Base-by-base conservation (phyloP, 768 basidiomycete genomes). In the Boletus sp. region DNA sequence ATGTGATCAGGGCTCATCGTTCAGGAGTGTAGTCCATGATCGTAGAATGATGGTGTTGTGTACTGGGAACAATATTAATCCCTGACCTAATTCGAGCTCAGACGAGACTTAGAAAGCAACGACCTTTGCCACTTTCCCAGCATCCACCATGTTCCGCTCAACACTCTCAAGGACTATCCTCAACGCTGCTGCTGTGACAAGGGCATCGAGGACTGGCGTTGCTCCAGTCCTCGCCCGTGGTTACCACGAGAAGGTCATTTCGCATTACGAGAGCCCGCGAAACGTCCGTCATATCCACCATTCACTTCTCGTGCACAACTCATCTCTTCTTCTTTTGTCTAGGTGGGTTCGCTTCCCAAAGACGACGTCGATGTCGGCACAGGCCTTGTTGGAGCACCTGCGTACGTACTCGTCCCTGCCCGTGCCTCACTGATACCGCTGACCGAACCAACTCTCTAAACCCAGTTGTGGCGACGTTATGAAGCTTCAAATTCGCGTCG, bases 401-500 rank as follows among this genome's bases (percentile, higher is more conserved):
- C 92, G 92, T 94, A 77, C 66, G 91, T 84, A 14, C 36, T 12
- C 47, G 50, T 52, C 52, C 24, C 47, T 28, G 28, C 54, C 39
- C 44, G 35, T 48, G 20, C 29, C 39, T 47, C 47, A 46, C 49
- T 36, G 65, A 44, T 57, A 56, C 39, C 51, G 40, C 67, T 65
- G 54, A 63, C 54, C 18, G 44, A 29, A 15, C 52, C 30, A 52
- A n/a, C 33, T 58, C 47, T 58, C 55, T 39, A 35, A 30, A 46
- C 63, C 52, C 68, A 95, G 94, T 5, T 96, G 94, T 70, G 94
- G 94, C 65, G 94, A 97, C 77, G 96, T 98, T 46, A 99, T 99
- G 96, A 98, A 98, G 75, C 86, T 99, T 11, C 96, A 98, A 75
- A 99, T 99, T 69, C 89, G 93, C 64, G 97, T 99, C 55, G 87